Evolutionary conservation across 1,284 basidiomycete genomes (phyloP).

Genomic region (Laetiporus sulphureus): DNA sequence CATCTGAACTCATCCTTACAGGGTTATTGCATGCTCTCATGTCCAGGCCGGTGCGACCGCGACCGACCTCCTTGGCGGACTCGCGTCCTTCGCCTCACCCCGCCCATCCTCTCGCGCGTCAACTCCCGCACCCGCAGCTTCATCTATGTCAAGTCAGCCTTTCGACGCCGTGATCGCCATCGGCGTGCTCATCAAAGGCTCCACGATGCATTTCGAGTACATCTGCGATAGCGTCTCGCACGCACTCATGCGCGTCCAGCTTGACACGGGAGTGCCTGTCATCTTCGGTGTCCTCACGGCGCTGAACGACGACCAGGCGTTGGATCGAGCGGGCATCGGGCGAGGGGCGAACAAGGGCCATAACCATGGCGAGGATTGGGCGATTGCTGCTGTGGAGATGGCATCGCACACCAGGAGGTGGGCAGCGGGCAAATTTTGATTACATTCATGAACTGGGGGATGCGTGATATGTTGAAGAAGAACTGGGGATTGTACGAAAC

Average conservation of each 20-base stretch:
- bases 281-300: conserved; percentile 96
- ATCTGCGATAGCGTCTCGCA: conserved; percentile 92
- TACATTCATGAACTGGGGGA: not conserved
- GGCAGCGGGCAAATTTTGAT: conserved; percentile 65
- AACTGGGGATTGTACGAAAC: conserved; percentile 8
- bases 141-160: conserved; percentile 49
- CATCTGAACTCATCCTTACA: conserved; percentile 22
- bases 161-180: conserved; percentile 97
- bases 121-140: conserved; percentile 39
- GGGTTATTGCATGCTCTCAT: conserved; percentile 80
- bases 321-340: conserved; percentile 85
- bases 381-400: conserved; percentile 91
- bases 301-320: conserved; percentile 89
- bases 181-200: conserved; percentile 95
- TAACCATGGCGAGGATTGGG: conserved; percentile 98
- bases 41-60: conserved; percentile 69
- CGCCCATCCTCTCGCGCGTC: conserved; percentile 39
- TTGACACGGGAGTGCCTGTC: conserved; percentile 92
- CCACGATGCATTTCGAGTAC: conserved; percentile 98
- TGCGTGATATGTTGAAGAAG: conserved; percentile 2
- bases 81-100: conserved; percentile 36
- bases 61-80: conserved; percentile 75
- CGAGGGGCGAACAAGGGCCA: conserved; percentile 65
- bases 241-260: conserved; percentile 89
- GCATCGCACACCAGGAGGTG: conserved; percentile 68